phyloP scores from a whole-genome alignment of 2,329 filamentous ascomycete species.

The Plenodomus tracheiphilus region DNA sequence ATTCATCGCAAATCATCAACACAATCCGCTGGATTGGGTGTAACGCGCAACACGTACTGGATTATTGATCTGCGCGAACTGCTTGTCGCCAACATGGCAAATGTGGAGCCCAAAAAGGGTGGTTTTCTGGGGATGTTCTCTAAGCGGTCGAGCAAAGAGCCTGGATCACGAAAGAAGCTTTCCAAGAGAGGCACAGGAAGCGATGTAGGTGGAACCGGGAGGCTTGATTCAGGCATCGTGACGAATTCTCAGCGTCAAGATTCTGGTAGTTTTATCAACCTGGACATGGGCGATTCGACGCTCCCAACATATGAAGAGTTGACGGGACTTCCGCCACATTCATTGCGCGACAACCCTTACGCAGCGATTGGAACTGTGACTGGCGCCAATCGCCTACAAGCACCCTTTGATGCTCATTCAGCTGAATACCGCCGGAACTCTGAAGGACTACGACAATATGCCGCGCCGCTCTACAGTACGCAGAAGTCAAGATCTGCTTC shows the following conservation, averaged over 20 bases:
- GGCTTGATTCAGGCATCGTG: conserved; percentile 10
- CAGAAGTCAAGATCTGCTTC: conserved; percentile 19
- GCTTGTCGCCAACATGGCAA: conserved; percentile 14
- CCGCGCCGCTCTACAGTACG: conserved; percentile 20
- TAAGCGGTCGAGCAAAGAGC: conserved; percentile 18
- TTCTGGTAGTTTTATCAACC: conserved; percentile 26
- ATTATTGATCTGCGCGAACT: background rate
- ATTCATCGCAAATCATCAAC: background rate
- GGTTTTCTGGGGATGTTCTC: conserved; percentile 27
- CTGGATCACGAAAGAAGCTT: conserved; percentile 23
- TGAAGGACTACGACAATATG: conserved; percentile 27
- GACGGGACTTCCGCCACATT: conserved; percentile 6
- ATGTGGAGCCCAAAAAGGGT: conserved; percentile 22
- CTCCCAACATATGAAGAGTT: conserved; percentile 17
- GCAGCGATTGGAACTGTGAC: conserved; percentile 10
- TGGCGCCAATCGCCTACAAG: conserved; percentile 1
- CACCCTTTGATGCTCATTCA: conserved; percentile 4
- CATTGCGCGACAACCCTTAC: conserved; percentile 24
- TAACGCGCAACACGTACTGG: background rate
- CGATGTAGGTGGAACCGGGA: conserved; percentile 9
- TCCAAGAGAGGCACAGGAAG: conserved; percentile 25
- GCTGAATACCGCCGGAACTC: conserved; percentile 31
- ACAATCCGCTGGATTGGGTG: background rate
- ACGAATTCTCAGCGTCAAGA: conserved; percentile 22
- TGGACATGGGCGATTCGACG: conserved; percentile 5